phyloP scores from a whole-genome alignment of 192 early-diverging fungal species.

The Coemansia sp. region DNA sequence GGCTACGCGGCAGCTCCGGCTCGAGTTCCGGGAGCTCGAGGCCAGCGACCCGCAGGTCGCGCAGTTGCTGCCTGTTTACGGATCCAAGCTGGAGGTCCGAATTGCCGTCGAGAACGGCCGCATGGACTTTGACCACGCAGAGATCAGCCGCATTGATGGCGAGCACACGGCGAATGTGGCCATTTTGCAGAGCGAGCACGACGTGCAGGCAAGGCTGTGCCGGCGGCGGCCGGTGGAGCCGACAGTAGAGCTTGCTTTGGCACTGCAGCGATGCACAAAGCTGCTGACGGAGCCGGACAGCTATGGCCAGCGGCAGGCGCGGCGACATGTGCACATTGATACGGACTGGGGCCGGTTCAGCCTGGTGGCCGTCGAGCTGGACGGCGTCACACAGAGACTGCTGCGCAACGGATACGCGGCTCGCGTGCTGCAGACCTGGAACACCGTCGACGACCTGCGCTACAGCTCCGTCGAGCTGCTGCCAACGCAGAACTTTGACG shows the following conservation, averaged over 20 bases:
- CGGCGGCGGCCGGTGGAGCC: conserved; percentile 5
- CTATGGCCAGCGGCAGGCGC: background rate
- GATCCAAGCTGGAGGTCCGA: conserved; percentile 11
- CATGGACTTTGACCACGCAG: conserved; percentile 5
- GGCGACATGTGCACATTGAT: conserved; percentile 18
- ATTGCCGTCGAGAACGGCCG: conserved; percentile 8
- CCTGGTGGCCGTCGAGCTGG: conserved; percentile 17
- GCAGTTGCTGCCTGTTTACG: conserved; percentile 15
- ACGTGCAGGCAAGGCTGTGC: conserved; percentile 15
- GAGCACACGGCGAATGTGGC: conserved; percentile 17
- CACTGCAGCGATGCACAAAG: conserved; percentile 3
- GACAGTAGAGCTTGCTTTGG: background rate
- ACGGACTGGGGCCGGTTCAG: conserved; percentile 11
- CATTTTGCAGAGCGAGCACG: conserved; percentile 23
- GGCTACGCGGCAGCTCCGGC: conserved; percentile 15
- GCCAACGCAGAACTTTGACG: conserved; percentile 1
- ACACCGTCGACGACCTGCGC: conserved; percentile 25
- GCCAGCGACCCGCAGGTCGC: background rate
- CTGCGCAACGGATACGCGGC: conserved; percentile 5
- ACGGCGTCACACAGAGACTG: conserved; percentile 5
- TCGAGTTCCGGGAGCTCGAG: conserved; percentile 3
- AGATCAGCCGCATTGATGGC: background rate
- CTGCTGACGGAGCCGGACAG: conserved; percentile 9
- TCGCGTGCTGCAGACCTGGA: conserved; percentile 31
- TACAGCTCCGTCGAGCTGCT: conserved; percentile 33